Evolutionary conservation across 768 basidiomycete genomes (phyloP).

Genomic region (Kockovaella imperatae): DNA sequence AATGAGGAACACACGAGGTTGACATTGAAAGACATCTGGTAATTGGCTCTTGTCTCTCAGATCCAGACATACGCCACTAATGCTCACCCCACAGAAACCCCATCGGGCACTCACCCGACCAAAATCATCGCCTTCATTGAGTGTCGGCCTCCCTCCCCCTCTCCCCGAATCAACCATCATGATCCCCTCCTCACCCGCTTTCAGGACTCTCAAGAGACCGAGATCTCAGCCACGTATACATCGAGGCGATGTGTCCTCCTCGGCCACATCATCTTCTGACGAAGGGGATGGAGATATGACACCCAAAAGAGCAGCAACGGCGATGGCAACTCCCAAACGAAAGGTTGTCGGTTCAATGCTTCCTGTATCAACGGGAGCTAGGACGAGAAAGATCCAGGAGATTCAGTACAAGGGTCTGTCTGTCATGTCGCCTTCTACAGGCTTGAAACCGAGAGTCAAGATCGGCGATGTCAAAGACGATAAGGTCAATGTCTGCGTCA

Average conservation of each 20-base stretch:
- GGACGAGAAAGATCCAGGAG: constrained; percentile 16
- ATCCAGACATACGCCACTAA: background rate
- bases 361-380: constrained; percentile 14
- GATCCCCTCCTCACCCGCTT: constrained; percentile 24
- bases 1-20: background rate
- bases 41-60: too few relatives aligned
- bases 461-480: constrained; percentile 8
- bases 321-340: constrained; percentile 26
- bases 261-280: constrained; percentile 19
- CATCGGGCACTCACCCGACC: constrained; percentile 24
- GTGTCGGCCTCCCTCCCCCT: constrained; percentile 27
- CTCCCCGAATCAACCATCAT: constrained; percentile 28
- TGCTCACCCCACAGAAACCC: constrained; percentile 16
- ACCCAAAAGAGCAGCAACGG: too few relatives aligned
- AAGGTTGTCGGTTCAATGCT: constrained; percentile 27
- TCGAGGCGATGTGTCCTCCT: constrained; percentile 35
- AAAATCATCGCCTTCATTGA: constrained; percentile 30
- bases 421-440: background rate
- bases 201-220: constrained; percentile 13
- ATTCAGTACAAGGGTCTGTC: background rate
- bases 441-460: background rate
- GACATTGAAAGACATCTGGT: too few relatives aligned
- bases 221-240: constrained; percentile 17
- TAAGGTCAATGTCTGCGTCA: constrained; percentile 40
- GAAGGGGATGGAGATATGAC: too few relatives aligned